Base-by-base conservation (phyloP, 2,329 filamentous ascomycete species). In the Colletotrichum brevisporum region DNA sequence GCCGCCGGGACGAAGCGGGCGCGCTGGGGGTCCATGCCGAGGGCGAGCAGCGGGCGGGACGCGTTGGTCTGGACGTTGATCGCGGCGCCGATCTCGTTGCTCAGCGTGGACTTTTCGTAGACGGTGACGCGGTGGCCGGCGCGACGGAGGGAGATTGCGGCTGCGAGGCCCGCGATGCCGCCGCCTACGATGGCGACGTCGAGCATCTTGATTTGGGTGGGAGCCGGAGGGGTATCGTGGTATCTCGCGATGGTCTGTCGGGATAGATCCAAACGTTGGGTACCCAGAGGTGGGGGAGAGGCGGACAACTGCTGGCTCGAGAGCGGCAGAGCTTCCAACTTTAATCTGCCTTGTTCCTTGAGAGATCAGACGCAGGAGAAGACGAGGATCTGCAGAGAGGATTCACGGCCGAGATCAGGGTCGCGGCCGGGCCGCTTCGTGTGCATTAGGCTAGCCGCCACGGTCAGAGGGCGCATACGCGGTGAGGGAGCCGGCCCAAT, bases 21-120 rank as follows among this genome's bases (percentile, higher is more conserved):
- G 0, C 67, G 67, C 6, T 60, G 71, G 6, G 77, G 75, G 31
- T 81, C 75, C 21, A 83, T 72, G 1, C 81, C 81, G 76, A 79
- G 80, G 0, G 76, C 75, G 3, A 74, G 62, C 6, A 83, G 74
- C 24, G 79, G 75, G 4, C 80, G 78, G 1, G 75, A 73, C 4
- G 78, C 81, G 57, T 83, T 83, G 8, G 81, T 80, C 1, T 79
- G 76, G 0, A 83, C 75, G 43, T 78, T 77, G 55, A 83, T 79
- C 21, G 81, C 81, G 1, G 80, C 81, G 43, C 80, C 81, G 31
- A 79, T 71, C 67, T 82, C 81, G 62, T 79, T 78, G 48, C 76
- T 77, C 58, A 82, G 74, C 1, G 71, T 69, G 1, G 80, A 82
- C 26, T 76, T 76, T 70, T 83, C 82, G 69, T 79, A 81, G n/a